Base-by-base conservation (phyloP, 2,329 filamentous ascomycete genomes). In the Trichoderma afroharzianum region DNA sequence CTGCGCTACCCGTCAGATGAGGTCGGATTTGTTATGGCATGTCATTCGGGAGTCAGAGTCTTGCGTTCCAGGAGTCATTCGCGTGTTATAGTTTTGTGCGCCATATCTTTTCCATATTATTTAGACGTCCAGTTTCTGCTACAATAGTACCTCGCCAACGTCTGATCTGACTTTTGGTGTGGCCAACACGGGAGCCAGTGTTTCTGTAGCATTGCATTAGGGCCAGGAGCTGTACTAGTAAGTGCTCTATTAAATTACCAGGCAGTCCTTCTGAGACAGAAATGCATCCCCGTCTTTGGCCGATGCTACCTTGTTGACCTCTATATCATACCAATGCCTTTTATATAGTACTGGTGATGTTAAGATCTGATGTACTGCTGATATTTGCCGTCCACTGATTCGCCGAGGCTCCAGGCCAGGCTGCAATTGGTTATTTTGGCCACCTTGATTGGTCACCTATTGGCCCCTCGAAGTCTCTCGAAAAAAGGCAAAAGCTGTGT, bases 31-130 rank as follows among this genome's bases (percentile, higher is more conserved):
- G 72, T 71, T 61, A 71, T 64, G 74, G 72, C 73, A 70, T 74
- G 75, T 68, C 72, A 72, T 67, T 68, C 69, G 73, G 75, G 72
- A 74, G 74, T 73, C 71, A 30, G 50, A 71, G 71, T 43, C 43
- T 72, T 72, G 62, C 68, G 71, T 71, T 73, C 63, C 47, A 53
- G 74, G 72, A 74, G 72, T 74, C 72, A 59, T 55, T 72, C 57
- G 64, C 72, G 68, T 68, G 62, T 67, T 62, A 66, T 68, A 68
- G 71, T 66, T 73, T 30, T 71, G n/a, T 68, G 71, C 70, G 68
- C 68, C 69, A 71, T 69, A 67, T 72, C 55, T 53, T 67, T 57
- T 62, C 39, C 39, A 43, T 43, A 59, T 59, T 72, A 63, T 71
- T 61, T 72, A 70, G 66, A 68, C 63, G 53, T 53, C 67, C 71